A percentile compares a stretch with the other conserved stretches of the same genome.
Conservation (phyloP, 1,284 basidiomycete species). For the Pterulicium gracile region DNA sequence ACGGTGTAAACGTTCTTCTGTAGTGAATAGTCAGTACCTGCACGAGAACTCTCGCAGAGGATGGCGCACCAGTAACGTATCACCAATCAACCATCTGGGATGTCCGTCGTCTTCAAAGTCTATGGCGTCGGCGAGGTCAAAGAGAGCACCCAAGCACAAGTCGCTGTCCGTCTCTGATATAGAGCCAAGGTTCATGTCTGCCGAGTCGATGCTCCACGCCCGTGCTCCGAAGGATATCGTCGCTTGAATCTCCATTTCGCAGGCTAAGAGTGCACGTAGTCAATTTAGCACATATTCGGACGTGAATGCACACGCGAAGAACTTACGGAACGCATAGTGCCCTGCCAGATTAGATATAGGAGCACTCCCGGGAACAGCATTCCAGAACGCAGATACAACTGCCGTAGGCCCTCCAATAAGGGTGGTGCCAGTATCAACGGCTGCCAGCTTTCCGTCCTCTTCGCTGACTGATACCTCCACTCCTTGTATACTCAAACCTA, state of each 20-base stretch:
- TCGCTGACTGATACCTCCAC: constrained; percentile 21
- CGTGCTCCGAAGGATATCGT: constrained; percentile 48
- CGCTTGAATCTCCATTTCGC: constrained; percentile 22
- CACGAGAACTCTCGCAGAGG: not conserved
- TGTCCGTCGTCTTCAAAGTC: constrained; percentile 21
- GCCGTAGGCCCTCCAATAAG: constrained; percentile 35
- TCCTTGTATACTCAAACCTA: constrained; percentile 30
- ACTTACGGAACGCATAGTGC: constrained; percentile 35
- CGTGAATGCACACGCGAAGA: not conserved
- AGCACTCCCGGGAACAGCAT: constrained; percentile 27
- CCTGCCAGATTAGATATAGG: constrained; percentile 27
- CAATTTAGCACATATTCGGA: not conserved
- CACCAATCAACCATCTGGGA: constrained; percentile 54
- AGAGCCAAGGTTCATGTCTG: constrained; percentile 26
- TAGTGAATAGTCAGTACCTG: too few relatives aligned
- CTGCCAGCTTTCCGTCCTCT: constrained; percentile 24
- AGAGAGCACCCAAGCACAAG: constrained; percentile 53
- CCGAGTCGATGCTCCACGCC: constrained; percentile 34
- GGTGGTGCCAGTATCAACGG: constrained; percentile 47
- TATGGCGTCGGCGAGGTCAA: constrained; percentile 29
- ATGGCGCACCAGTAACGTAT: constrained; percentile 51
- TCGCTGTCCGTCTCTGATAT: constrained; percentile 10
- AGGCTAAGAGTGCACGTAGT: constrained; percentile 23
- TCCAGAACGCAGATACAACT: constrained; percentile 32
- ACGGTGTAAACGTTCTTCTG: constrained; percentile 45